Evolutionary conservation across 768 basidiomycete species (phyloP).

Genomic region (Lactifluus piperatus): DNA sequence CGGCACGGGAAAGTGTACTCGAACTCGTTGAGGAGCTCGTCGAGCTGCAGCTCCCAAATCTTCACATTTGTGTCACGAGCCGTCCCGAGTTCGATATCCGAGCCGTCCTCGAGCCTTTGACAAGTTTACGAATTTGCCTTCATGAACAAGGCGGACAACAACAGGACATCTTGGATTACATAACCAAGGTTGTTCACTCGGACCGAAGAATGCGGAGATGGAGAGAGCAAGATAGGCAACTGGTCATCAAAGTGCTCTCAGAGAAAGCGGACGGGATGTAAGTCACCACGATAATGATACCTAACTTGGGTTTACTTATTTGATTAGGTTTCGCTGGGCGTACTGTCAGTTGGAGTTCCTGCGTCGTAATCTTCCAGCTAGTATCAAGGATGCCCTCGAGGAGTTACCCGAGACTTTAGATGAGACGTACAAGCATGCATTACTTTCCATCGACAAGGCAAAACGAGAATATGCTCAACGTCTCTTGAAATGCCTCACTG

Average conservation of each 20-base stretch:
- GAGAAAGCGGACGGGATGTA: slow-evolving; percentile 1
- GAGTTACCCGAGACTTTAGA: not conserved
- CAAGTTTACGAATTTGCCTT: not conserved
- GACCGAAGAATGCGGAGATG: not conserved
- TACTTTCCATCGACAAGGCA: not conserved
- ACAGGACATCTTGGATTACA: not conserved
- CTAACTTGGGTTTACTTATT: not conserved
- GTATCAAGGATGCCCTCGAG: not conserved
- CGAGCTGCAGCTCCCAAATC: not conserved
- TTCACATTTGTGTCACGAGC: slow-evolving; percentile 1
- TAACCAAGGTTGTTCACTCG: not conserved
- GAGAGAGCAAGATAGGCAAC: not conserved
- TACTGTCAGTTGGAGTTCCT: not conserved
- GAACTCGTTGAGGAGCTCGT: not conserved
- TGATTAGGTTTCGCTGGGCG: not conserved
- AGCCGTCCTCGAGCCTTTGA: not conserved
- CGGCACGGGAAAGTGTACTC: not conserved
- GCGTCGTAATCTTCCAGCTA: not conserved
- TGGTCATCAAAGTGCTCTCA: not conserved
- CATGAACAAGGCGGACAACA: not conserved
- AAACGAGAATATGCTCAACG: not conserved
- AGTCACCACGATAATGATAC: not conserved
- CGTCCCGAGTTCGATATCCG: not conserved
- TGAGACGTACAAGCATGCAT: not conserved
- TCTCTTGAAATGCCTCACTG: not conserved